A percentile compares a stretch with the other conserved stretches of the same genome.
phyloP scores from a whole-genome alignment of 2,329 filamentous ascomycete genomes.

The Colletotrichum sp. region DNA sequence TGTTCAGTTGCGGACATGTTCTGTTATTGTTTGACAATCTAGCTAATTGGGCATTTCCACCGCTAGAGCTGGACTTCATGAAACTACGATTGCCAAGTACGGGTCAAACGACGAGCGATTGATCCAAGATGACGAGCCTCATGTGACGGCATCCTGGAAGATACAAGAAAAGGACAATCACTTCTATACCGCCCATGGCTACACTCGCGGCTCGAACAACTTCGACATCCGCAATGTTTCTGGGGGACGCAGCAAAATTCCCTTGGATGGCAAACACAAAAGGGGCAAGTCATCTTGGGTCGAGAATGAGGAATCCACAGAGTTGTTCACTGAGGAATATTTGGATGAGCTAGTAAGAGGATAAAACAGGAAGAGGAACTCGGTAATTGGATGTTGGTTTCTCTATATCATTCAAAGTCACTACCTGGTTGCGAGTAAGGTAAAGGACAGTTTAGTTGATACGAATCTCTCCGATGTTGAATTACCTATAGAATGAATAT shows the following conservation, averaged over 20 bases:
- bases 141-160: neutral
- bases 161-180: neutral
- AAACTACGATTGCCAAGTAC: neutral
- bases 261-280: fast-evolving
- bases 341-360: neutral
- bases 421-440: fast-evolving
- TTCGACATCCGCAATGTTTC: neutral
- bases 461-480: neutral
- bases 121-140: neutral
- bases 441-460: neutral
- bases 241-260: neutral
- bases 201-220: neutral
- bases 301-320: neutral
- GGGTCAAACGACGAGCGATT: neutral
- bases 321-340: neutral
- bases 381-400: too few relatives aligned
- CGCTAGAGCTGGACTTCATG: neutral
- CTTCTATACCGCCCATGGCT: neutral
- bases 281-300: neutral
- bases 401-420: neutral
- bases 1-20: too few relatives aligned
- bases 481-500: neutral
- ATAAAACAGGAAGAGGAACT: too few relatives aligned
- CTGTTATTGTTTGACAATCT: fast-evolving
- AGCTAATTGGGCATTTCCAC: neutral